phyloP scores from a whole-genome alignment of 345 rosid genomes.

The Carallia pectinifolia region DNA sequence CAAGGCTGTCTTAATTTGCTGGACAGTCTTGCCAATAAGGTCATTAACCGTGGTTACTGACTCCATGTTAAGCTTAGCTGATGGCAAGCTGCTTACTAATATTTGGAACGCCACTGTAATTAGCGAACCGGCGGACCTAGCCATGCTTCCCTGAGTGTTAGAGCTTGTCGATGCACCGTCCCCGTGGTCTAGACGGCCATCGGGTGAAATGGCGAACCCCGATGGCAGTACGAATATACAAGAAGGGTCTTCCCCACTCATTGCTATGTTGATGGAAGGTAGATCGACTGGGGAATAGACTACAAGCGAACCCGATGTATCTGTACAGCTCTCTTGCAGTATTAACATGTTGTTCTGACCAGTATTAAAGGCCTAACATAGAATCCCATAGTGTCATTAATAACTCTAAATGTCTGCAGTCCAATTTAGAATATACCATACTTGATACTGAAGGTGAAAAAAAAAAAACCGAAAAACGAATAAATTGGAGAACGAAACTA shows the following conservation, averaged over 20 bases:
- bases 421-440: background rate
- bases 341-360: conserved; percentile 88
- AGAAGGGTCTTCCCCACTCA: conserved; percentile 92
- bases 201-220: conserved; percentile 79
- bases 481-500: background rate
- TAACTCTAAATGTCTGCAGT: background rate
- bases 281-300: conserved; percentile 89
- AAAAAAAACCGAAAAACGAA: background rate
- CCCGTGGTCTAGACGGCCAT: conserved; percentile 48
- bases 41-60: conserved; percentile 89
- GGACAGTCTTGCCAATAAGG: conserved; percentile 81
- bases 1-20: conserved; percentile 89
- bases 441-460: background rate
- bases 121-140: conserved; percentile 60
- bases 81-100: conserved; percentile 80
- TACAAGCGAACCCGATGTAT: conserved; percentile 76
- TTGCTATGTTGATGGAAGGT: conserved; percentile 76
- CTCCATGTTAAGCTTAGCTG: conserved; percentile 87
- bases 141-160: conserved; percentile 22
- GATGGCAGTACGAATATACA: conserved; percentile 89
- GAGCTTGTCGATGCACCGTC: conserved; percentile 79
- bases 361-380: conserved; percentile 59
- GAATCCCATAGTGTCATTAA: background rate
- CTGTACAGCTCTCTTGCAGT: conserved; percentile 93
- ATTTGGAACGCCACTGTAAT: conserved; percentile 93